These are phyloP conservation scores for Globisporangium heterothallicum DNA, from an alignment of 352 stramenopile genomes.

Conservation along the genomic window DNA sequence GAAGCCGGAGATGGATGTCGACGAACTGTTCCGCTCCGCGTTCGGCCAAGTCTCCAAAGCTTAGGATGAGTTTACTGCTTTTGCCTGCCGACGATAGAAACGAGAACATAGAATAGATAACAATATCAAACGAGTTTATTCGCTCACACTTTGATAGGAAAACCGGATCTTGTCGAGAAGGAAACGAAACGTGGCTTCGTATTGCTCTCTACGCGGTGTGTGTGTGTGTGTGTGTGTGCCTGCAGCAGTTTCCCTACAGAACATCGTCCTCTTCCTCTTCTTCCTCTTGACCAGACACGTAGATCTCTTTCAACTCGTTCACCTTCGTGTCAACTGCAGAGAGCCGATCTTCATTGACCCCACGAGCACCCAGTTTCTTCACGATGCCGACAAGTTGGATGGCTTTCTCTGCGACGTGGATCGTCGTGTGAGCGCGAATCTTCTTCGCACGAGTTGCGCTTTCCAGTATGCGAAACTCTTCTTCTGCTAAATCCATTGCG, in stretches of 20 bases:
- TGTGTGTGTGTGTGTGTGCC: not conserved
- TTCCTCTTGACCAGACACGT: constrained; percentile 55
- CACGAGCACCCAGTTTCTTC: constrained; percentile 70
- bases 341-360: constrained; percentile 47
- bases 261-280: constrained; percentile 86
- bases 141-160: too few relatives aligned
- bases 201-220: not conserved
- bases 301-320: constrained; percentile 50
- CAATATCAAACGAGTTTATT: constrained; percentile 6
- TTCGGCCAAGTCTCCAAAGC: constrained; percentile 61
- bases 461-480: constrained; percentile 71
- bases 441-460: constrained; percentile 70
- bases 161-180: too few relatives aligned
- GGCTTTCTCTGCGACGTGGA: constrained; percentile 72
- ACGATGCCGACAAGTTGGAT: constrained; percentile 77
- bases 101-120: constrained; percentile 14
- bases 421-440: constrained; percentile 58
- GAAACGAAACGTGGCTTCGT: too few relatives aligned
- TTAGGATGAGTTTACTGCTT: constrained; percentile 14
- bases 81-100: constrained; percentile 19
- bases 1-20: constrained; percentile 70
- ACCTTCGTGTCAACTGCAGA: constrained; percentile 33
- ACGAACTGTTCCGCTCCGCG: constrained; percentile 82
- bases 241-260: constrained; percentile 35
- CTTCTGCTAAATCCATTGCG: constrained; percentile 68